Conservation (phyloP, 1,284 basidiomycete species). For the Papiliotrema nemorosa region DNA sequence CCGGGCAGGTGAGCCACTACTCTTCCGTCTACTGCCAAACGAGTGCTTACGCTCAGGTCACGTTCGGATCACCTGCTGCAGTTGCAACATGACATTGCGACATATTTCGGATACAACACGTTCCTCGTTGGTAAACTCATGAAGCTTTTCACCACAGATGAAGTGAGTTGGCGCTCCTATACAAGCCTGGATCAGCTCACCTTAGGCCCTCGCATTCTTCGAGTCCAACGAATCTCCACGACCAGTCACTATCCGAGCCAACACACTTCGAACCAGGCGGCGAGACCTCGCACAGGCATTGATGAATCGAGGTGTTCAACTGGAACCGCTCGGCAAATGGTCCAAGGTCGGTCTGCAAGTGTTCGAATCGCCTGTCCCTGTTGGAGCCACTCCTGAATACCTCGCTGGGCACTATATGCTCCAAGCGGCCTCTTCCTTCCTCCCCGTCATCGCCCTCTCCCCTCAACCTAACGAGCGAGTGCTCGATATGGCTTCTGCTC, state of each 20-base stretch:
- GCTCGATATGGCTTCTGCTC: conserved; percentile 97
- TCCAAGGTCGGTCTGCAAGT: conserved; percentile 97
- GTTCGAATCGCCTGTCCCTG: conserved; percentile 92
- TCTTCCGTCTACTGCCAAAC: conserved; percentile 2
- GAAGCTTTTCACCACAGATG: conserved; percentile 85
- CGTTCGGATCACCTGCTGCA: conserved; percentile 88
- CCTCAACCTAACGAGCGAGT: conserved; percentile 93
- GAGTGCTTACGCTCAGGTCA: conserved; percentile 57
- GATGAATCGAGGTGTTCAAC: conserved; percentile 92
- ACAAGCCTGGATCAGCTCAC: background rate
- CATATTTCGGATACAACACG: conserved; percentile 97
- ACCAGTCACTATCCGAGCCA: conserved; percentile 96
- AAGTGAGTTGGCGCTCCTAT: conserved; percentile 56
- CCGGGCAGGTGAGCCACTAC: conserved; percentile 61
- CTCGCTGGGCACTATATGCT: conserved; percentile 99
- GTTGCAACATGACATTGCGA: conserved; percentile 80
- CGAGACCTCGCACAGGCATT: conserved; percentile 92
- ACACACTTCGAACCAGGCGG: conserved; percentile 89
- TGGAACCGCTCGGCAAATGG: conserved; percentile 99
- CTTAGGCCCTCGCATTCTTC: conserved; percentile 92
- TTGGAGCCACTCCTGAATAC: conserved; percentile 97
- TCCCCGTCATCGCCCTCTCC: conserved; percentile 94
- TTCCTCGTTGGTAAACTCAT: conserved; percentile 94
- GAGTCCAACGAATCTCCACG: conserved; percentile 95
- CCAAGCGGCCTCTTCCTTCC: conserved; percentile 96